phyloP scores from a whole-genome alignment of 306 rosid genomes.

The Hippophae rhamnoides region DNA sequence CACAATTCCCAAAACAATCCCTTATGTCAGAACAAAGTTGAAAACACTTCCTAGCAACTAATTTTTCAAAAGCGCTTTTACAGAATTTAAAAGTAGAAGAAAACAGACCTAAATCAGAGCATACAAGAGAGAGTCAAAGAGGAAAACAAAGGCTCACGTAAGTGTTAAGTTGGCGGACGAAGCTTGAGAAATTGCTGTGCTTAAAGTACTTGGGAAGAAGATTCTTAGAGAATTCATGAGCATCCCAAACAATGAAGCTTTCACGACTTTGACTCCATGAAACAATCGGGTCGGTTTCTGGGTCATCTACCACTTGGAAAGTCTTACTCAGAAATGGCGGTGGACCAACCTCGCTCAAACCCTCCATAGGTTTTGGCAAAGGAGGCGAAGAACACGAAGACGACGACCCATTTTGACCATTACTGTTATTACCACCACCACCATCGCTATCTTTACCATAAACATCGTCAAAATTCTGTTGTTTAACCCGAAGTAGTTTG shows the following conservation, averaged over 20 bases:
- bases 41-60: too few relatives aligned
- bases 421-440: background rate
- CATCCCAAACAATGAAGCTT: conserved; percentile 82
- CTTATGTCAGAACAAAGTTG: too few relatives aligned
- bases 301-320: conserved; percentile 82
- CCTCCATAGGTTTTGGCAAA: conserved; percentile 60
- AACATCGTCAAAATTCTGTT: conserved; percentile 25
- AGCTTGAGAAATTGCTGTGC: conserved; percentile 90
- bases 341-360: conserved; percentile 58
- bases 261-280: conserved; percentile 61
- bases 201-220: conserved; percentile 77
- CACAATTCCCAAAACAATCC: too few relatives aligned
- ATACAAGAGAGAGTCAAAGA: background rate
- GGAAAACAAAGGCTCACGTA: conserved; percentile 36
- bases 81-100: background rate
- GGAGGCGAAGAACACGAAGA: conserved; percentile 25
- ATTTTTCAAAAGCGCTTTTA: too few relatives aligned
- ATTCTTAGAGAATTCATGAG: conserved; percentile 55
- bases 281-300: conserved; percentile 58
- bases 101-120: background rate
- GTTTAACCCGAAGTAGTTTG: conserved; percentile 24
- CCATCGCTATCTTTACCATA: conserved; percentile 1
- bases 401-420: conserved; percentile 16
- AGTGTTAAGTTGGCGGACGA: conserved; percentile 93
- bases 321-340: conserved; percentile 86